A percentile compares a stretch with the other conserved stretches of the same genome.
phyloP scores from a whole-genome alignment of 257 asterid genomes.

The Agastache rugosa region DNA sequence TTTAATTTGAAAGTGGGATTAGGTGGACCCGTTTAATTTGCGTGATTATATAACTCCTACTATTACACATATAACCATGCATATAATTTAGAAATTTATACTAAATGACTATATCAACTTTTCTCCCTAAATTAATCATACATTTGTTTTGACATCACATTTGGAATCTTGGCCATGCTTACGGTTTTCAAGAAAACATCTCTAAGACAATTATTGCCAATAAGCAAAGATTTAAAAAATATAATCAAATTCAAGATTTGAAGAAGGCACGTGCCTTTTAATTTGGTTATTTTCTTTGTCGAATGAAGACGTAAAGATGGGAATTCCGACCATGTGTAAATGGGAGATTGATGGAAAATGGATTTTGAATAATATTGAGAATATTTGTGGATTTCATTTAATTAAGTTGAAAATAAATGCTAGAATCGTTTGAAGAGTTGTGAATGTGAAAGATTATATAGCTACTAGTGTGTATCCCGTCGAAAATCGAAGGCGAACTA shows the following conservation, averaged over 20 bases:
- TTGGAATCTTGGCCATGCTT: slow-evolving; percentile 12
- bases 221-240: not conserved
- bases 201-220: not conserved
- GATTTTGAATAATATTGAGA: not conserved
- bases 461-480: no score
- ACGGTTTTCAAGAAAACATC: slow-evolving; percentile 4
- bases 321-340: not conserved
- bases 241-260: not conserved
- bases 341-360: not conserved
- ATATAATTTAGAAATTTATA: no score
- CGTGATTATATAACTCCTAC: no score
- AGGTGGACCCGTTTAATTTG: no score
- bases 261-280: not conserved
- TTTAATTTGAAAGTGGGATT: no score
- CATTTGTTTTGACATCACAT: slow-evolving; percentile 13
- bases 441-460: not conserved
- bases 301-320: no score
- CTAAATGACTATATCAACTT: no score
- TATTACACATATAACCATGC: no score
- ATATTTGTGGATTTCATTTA: not conserved
- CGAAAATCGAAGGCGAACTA: no score
- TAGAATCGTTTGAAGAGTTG: not conserved
- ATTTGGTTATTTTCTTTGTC: no score
- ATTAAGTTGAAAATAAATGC: not conserved
- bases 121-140: no score